Evolutionary conservation across 2,329 filamentous ascomycete species (phyloP), one percentile per base, ranked within the genome.

Genomic region (Apiospora sp.): DNA sequence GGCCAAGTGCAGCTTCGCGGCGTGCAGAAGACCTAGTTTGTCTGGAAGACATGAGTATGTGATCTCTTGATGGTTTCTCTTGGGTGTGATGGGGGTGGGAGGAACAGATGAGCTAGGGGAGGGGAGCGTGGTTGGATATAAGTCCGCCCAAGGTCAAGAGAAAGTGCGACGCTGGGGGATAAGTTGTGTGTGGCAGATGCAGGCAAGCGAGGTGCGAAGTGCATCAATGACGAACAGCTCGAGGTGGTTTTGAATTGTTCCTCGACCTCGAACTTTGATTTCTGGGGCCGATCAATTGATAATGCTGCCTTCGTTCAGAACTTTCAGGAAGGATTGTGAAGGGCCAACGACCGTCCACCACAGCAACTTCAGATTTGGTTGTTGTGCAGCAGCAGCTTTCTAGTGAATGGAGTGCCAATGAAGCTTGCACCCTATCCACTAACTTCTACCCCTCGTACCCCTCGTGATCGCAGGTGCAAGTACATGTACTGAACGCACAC

Each of bases 21-120:
- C 95, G 95, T 87, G 95, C 93, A 84, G 95, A 93, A 81, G 95
- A 96, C 88, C 96, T 94, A 88, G 96, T 98, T 81, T 96, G 92
- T 94, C 95, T 98, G 90, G 92, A 87, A 91, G 94, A 94, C 95
- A 98, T 98, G 92, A 96, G 94, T 92, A 80, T 77, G 77, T 81
- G 76, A 73, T 70, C n/a, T 68, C 43, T 48, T 68, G 67, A 27
- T 68, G 43, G 44, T 46, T 41, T 41, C 7, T 41, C 19, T 27
- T 41, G 30, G n/a, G 19, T 64, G n/a, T 64, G 58, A 64, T 64
- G 34, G 10, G 10, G 58, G 34, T 10, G 22, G 34, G 58, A 41
- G 12, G 30, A 13, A 64, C 16, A 37, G 16, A 41, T 64, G 30
- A 64, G 58, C 58, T n/a, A 61, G 30, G 30, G 34, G n/a, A 27